Evolutionary conservation across 805 yeast genomes (phyloP), one percentile per base, ranked within the genome.

Genomic region (Yamadazyma sp.): DNA sequence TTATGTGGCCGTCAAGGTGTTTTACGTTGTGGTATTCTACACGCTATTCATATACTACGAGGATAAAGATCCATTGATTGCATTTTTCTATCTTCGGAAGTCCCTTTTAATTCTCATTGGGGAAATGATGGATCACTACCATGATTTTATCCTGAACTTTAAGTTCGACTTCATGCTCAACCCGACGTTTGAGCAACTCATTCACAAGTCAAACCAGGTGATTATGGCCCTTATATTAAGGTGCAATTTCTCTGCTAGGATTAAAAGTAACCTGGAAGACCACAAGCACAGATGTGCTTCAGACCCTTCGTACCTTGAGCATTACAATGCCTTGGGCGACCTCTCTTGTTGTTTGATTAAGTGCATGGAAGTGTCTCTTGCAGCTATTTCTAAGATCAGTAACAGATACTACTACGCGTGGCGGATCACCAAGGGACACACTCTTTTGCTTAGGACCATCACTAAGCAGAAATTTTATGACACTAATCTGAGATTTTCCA

Each of bases 41-140:
- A 71, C 72, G 42, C 51, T 75, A n/a, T 63, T 64, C 42, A 45
- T 70, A 18, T 68, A 64, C 37, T 73, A 64, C 38, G 63, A 59
- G 23, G 32, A 44, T 11, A 55, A 54, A n/a, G 60, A 70, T 46
- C 30, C 42, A 8, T 50, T 54, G 10, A 60, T 70, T 19, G 59
- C 72, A 0, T 66, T 55, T 35, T 68, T 55, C 42, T 64, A 71
- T 36, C 30, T 64, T 34, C 62, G 61, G 35, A 68, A 67, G 46
- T 47, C 66, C 2, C 14, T 67, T 12, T 40, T 45, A 9, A 49
- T 55, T 8, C 38, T 62, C 4, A 52, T 59, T 21, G 48, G 52
- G 19, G 67, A 64, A 38, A 40, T 68, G n/a, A 53, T 63, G 49
- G 55, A 69, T 1, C 54, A 59, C 38, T 70, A 67, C 42, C 49